Base-by-base conservation (phyloP, 148 eudicot species). In the Rhododendron molle region DNA sequence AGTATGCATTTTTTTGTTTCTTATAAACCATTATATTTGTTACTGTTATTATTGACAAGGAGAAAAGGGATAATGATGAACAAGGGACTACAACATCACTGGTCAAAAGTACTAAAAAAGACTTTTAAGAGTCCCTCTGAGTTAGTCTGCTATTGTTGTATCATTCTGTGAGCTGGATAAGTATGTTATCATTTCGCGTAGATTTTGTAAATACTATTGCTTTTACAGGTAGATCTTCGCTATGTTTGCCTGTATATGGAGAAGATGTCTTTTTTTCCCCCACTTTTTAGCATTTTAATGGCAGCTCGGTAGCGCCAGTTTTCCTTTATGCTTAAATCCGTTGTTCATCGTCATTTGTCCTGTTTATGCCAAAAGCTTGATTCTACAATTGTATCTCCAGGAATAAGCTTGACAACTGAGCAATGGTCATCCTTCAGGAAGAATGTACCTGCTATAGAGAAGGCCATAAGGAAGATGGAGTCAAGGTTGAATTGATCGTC, bases 381-480 rank as follows among this genome's bases (percentile, higher is more conserved):
- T 76, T 20, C 38, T 26, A 50, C 9, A 26, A 23, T 85, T 12
- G 47, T 71, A 52, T 54, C 43, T 78, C 47, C 88, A 96, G 99
- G 98, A 54, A 96, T 96, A 85, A 94, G 97, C 93, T 91, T 96
- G 92, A 91, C 97, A 6, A 79, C 95, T 32, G 98, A 94, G 80
- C 99, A 96, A 86, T 96, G 99, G 99, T 85, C 93, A 18, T 7
- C 92, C 46, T 94, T 96, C 89, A 90, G 83, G 84, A 93, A 96
- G 91, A 94, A 90, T 82, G 89, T 95, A 76, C 95, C 99, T 83
- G 95, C 88, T 62, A 94, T 96, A 76, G 97, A 96, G 88, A 87
- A 95, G 85, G 99, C 99, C 81, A 95, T 96, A 86, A 83, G 78
- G 89, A 93, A 92, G 88, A 92, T 96, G 95, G 92, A 93, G 58